Evolutionary conservation across 192 early-diverging fungal species (phyloP).

Genomic region (Backusella australiensis): DNA sequence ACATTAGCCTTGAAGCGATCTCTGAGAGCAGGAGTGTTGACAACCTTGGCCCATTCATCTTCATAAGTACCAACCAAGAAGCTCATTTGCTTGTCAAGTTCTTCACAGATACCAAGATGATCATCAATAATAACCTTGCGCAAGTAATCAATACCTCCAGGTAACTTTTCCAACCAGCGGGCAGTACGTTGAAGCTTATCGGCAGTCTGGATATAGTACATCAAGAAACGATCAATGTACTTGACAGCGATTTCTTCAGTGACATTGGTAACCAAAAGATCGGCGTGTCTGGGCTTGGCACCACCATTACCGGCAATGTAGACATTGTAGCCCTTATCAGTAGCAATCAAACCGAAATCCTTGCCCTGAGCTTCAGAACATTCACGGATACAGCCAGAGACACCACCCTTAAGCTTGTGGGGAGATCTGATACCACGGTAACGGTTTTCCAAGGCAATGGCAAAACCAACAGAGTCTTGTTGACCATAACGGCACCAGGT

Average conservation of each 20-base stretch:
- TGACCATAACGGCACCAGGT: constrained; percentile 70
- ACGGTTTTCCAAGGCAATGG: constrained; percentile 55
- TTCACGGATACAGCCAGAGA: constrained; percentile 66
- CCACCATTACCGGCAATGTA: constrained; percentile 73
- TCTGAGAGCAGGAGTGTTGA: constrained; percentile 54
- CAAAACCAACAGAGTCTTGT: constrained; percentile 67
- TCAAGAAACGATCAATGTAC: constrained; percentile 65
- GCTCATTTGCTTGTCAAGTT: constrained; percentile 68
- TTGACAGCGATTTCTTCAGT: constrained; percentile 50
- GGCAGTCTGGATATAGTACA: constrained; percentile 70
- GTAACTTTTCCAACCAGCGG: constrained; percentile 66
- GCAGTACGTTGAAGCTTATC: constrained; percentile 63
- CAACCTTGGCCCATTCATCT: constrained; percentile 66
- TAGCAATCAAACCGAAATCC: constrained; percentile 62
- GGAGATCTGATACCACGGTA: constrained; percentile 70
- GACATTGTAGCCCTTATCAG: constrained; percentile 68
- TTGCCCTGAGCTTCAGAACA: constrained; percentile 55
- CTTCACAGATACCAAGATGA: constrained; percentile 57
- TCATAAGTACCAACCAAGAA: constrained; percentile 55
- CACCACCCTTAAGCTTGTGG: constrained; percentile 67
- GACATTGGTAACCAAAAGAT: constrained; percentile 52
- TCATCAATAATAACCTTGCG: constrained; percentile 62
- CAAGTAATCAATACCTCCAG: constrained; percentile 65
- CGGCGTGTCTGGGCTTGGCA: constrained; percentile 63
- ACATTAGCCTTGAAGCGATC: constrained; percentile 60